Evolutionary conservation across 2,329 filamentous ascomycete species (phyloP), one percentile per base, ranked within the genome.

Genomic region (Paraphaeosphaeria minitans): DNA sequence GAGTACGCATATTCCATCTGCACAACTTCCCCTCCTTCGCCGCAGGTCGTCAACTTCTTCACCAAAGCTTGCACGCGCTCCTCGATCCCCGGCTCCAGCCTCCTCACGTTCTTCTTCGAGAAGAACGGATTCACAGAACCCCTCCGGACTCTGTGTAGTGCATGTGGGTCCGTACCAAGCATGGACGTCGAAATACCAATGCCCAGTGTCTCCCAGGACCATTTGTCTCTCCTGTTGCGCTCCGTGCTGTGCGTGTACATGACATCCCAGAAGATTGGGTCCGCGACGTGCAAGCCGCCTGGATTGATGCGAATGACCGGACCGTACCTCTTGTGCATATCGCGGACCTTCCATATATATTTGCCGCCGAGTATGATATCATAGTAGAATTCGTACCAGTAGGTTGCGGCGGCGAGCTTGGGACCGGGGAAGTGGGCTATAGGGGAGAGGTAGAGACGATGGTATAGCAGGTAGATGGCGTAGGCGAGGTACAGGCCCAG

Each of bases 51-150:
- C 51, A 21, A 61, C 60, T 60, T 64, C 57, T 33, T 57, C 33
- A 31, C 60, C 64, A 60, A 67, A 65, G 19, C 67, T 60, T 27
- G 65, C 54, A 59, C 68, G 59, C 52, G 66, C 65, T 59, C 61
- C 58, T 60, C 46, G 14, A 64, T 37, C 7, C 54, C 51, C 12
- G 57, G 62, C 50, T 69, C 63, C 31, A 74, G 54, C 48, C 68
- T 71, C 39, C 68, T 54, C 60, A 71, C 68, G 47, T 71, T 67
- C 47, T 67, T 66, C 43, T 63, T 70, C 10, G 74, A 77, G 58
- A 78, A 78, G 66, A 76, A 78, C 9, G 69, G 71, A 55, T 67
- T 72, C 14, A 78, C 55, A 1, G 76, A 69, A 5, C 62, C 64
- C 42, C 70, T 69, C 27, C 75, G 67, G 12, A 62, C 45, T 19